Evolutionary conservation across 2,329 filamentous ascomycete genomes (phyloP).

Genomic region (Ceratocystiopsis sp.): DNA sequence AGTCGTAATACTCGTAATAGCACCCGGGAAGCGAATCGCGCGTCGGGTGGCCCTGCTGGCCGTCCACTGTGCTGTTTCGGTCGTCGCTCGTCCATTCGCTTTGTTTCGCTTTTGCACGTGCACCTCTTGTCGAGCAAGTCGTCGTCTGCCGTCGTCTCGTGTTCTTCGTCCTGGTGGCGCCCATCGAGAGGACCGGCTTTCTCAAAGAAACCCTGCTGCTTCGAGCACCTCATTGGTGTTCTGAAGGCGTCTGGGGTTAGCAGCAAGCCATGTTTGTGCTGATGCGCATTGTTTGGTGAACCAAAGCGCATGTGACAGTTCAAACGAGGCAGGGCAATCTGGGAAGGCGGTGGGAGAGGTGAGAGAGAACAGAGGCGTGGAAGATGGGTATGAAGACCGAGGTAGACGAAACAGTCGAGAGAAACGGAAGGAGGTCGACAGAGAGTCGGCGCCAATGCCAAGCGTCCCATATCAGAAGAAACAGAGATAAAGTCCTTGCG

Average conservation of each 20-base stretch:
- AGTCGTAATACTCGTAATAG: no score
- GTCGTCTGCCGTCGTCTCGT: not conserved
- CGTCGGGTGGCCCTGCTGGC: no score
- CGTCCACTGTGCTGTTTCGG: no score
- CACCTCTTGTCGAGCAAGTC: not conserved
- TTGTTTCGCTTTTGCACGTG: no score
- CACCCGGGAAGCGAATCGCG: no score
- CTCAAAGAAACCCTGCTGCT: conserved; percentile 23
- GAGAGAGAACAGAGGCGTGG: not conserved
- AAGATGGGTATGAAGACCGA: not conserved
- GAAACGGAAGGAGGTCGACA: not conserved
- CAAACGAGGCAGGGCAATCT: not conserved
- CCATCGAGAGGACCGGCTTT: not conserved
- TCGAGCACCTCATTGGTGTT: conserved; percentile 22
- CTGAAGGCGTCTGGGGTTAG: conserved; percentile 9
- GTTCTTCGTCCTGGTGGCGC: no score
- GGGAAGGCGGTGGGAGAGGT: not conserved
- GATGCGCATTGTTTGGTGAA: not conserved
- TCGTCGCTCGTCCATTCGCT: no score
- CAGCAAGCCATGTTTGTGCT: not conserved
- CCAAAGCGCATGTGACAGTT: not conserved
- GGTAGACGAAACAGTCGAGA: no score
- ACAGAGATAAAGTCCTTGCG: not conserved
- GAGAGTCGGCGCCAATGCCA: not conserved
- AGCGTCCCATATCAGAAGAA: not conserved